phyloP scores from a whole-genome alignment of 345 rosid genomes.

The Cochlearia excelsa region DNA sequence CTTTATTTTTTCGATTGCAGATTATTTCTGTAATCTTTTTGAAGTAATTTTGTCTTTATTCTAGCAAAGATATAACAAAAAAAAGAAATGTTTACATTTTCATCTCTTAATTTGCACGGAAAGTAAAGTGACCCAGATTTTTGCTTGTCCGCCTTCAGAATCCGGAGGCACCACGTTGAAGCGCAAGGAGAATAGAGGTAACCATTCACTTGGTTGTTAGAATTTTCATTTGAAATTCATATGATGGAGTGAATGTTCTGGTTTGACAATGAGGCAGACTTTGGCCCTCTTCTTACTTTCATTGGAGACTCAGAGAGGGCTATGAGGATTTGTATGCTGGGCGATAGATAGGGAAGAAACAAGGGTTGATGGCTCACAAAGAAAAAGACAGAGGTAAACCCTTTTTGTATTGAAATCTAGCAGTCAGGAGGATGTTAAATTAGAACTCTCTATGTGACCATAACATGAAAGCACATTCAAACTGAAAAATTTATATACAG shows the following conservation, averaged over 20 bases:
- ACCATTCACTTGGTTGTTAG: neutral
- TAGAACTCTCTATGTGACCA: slow-evolving; percentile 9
- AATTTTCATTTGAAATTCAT: neutral
- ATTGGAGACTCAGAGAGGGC: neutral
- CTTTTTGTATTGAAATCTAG: slow-evolving; percentile 17
- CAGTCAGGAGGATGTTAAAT: slow-evolving; percentile 7
- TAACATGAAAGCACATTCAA: slow-evolving; percentile 23
- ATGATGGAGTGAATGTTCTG: slow-evolving; percentile 3
- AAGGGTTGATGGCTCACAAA: neutral
- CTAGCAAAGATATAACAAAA: neutral
- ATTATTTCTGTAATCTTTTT: neutral
- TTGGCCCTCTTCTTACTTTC: slow-evolving; percentile 14
- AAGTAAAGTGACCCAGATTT: slow-evolving; percentile 1
- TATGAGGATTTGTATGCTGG: neutral
- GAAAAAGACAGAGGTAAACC: slow-evolving; percentile 18
- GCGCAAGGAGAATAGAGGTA: neutral
- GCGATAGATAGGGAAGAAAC: slow-evolving; percentile 3
- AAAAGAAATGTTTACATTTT: neutral
- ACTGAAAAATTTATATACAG: slow-evolving; percentile 28
- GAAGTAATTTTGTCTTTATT: neutral
- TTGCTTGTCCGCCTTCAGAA: slow-evolving; percentile 1
- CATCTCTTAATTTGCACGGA: neutral
- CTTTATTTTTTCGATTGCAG: slow-evolving; percentile 1
- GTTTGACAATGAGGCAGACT: slow-evolving; percentile 1
- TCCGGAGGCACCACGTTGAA: neutral